These are phyloP conservation scores for Vitis hybrid DNA, from an alignment of 177 flowering plant genomes.

Conservation along the genomic window DNA sequence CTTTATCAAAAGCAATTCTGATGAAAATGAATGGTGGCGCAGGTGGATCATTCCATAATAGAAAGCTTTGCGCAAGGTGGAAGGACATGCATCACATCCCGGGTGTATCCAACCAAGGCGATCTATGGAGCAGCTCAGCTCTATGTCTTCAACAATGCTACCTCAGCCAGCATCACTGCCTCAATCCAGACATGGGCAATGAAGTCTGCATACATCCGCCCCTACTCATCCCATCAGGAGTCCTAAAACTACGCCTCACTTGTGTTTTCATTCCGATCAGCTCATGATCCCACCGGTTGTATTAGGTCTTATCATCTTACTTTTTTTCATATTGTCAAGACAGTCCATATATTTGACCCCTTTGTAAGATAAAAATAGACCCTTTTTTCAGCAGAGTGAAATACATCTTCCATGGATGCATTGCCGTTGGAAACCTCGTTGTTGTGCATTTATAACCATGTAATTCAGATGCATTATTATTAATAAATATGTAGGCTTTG, in stretches of 20 bases:
- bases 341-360: too few species aligned
- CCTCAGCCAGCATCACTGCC: constrained; percentile 39
- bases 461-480: too few species aligned
- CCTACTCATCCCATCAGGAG: neutral
- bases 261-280: neutral
- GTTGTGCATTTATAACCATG: too few species aligned
- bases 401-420: too few species aligned
- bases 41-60: constrained; percentile 87
- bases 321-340: too few species aligned
- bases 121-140: constrained; percentile 51
- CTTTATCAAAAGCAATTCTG: neutral
- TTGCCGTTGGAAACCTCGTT: too few species aligned
- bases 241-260: too few species aligned
- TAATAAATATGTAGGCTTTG: too few species aligned
- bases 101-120: constrained; percentile 82
- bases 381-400: too few species aligned
- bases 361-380: too few species aligned
- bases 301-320: too few species aligned
- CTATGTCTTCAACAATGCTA: constrained; percentile 84
- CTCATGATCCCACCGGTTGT: too few species aligned
- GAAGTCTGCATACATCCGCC: constrained; percentile 44
- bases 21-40: constrained; percentile 1
- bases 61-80: constrained; percentile 94
- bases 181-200: constrained; percentile 76
- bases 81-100: constrained; percentile 63